Evolutionary conservation across 345 rosid species (phyloP), one percentile per base, ranked within the genome.

Genomic region (Schrenkiella parvula): DNA sequence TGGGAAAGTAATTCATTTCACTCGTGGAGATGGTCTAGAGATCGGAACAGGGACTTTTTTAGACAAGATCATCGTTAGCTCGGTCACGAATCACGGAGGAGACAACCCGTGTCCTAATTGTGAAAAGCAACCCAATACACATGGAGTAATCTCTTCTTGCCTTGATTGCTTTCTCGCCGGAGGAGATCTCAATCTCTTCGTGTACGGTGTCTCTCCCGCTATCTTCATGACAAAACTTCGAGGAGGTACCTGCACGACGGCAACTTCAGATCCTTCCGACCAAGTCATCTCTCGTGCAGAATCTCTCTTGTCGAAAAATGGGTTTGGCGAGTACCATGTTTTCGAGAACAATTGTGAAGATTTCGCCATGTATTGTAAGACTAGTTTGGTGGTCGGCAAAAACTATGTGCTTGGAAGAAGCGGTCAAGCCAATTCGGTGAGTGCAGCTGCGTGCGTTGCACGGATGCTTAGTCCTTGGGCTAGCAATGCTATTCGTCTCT

Each of bases 211-310:
- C 72, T 79, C 89, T 1, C 60, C 46, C 1, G 84, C 73, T 29
- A 1, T 80, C 28, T 91, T 86, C 58, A 63, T 91, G 26, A 81
- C 81, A 26, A 87, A 62, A 44, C 66, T 38, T 0, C 68, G 96
- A 59, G 97, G 97, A n/a, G 97, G 97, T 8, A 89, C 92, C 6
- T 85, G 92, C 78, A 91, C 96, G 3, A 82, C 82, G 13, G 92
- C 96, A 23, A 0, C 71, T 13, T 80, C 93, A 3, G 97, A 91
- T 78, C 58, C 88, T 15, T 54, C 82, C 0, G 84, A 85, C 14
- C 79, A 85, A 55, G 88, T 84, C 25, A 71, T 86, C 46, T 82
- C 85, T 18, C 88, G 93, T 9, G 90, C 89, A 17, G 64, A 53
- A 6, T 85, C 54, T 70, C 91, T 91, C 32, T 81, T 86, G 15